A percentile compares a stretch with the other conserved stretches of the same genome.
Conservation (phyloP, 495 filamentous ascomycete species). For the Penicillium cinerascens region DNA sequence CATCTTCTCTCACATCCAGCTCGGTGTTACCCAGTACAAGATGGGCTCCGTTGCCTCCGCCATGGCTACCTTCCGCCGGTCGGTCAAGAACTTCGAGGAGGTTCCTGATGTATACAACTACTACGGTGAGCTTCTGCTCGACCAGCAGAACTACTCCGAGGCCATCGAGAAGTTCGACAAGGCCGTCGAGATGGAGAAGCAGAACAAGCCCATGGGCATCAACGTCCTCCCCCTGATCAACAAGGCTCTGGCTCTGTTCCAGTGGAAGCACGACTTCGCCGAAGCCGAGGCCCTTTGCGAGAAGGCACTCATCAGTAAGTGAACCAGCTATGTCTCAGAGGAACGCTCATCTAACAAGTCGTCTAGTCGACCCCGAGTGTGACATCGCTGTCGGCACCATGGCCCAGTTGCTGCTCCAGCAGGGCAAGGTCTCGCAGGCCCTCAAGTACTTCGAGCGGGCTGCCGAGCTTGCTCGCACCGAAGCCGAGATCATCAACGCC, state of each 20-base stretch:
- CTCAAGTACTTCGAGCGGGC: conserved; percentile 97
- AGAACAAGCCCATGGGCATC: conserved; percentile 87
- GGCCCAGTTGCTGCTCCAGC: conserved; percentile 96
- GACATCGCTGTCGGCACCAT: conserved; percentile 99
- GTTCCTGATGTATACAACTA: conserved; percentile 99
- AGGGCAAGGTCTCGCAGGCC: conserved; percentile 93
- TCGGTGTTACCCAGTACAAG: conserved; percentile 99
- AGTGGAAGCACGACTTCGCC: conserved; percentile 93
- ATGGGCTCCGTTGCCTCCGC: conserved; percentile 97
- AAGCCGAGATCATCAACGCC: conserved; percentile 93
- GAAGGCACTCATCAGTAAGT: conserved; percentile 94
- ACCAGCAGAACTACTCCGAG: conserved; percentile 92
- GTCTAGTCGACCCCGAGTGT: conserved; percentile 93
- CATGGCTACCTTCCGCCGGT: conserved; percentile 95
- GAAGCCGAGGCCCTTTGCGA: conserved; percentile 96
- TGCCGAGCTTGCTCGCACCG: conserved; percentile 90
- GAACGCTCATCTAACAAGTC: conserved; percentile 9
- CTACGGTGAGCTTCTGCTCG: conserved; percentile 95
- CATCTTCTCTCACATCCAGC: conserved; percentile 99
- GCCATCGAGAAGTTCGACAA: conserved; percentile 98
- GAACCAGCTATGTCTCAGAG: neutral
- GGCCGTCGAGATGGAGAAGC: conserved; percentile 96
- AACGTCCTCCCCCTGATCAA: conserved; percentile 98
- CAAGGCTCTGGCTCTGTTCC: conserved; percentile 94
- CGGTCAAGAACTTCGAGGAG: conserved; percentile 96